Evolutionary conservation across 345 rosid genomes (phyloP), one percentile per base, ranked within the genome.

Genomic region (Erodium maritimum): DNA sequence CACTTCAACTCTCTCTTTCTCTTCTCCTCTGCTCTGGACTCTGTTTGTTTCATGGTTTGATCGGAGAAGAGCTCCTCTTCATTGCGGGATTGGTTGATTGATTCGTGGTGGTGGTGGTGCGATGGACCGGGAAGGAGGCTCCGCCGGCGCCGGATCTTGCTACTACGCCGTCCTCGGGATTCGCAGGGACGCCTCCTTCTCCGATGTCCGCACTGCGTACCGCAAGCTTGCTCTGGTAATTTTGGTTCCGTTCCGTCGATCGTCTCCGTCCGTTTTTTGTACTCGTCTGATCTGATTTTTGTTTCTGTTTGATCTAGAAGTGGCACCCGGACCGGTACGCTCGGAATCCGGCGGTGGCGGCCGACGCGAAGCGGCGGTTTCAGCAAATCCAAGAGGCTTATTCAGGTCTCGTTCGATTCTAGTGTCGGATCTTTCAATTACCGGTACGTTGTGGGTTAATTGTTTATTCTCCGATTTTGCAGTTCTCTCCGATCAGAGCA

Each of bases 311-410:
- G 33, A 29, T 29, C 9, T 29, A 88, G 96, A 82, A 82, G 77
- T 91, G 97, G 97, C 97, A 88, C 54, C 97, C 97, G 11, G 97
- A 91, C 65, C 77, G 80, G 67, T 81, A 72, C 77, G 69, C 77
- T 5, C 64, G 64, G 61, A 82, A 79, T 21, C 86, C 90, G 7
- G 78, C 66, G 16, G 72, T 69, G 4, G 83, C 80, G 23, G 90
- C 86, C 29, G 96, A 91, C 50, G 91, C 96, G 2, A 84, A 91
- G 48, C 87, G 82, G 16, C 81, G 83, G 66, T 91, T 91, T 70
- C 97, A 91, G 73, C 88, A 84, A 73, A 86, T 91, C 21, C 96
- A 91, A 52, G 97, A 91, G 70, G 97, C 97, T 21, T 91, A 91
- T 52, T 79, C 95, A 21, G 97, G 97, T 91, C 67, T 60, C 2